Percentiles rank a stretch among this genome's conserved stretches.
phyloP scores from a whole-genome alignment of 257 asterid genomes.

The Fraxinus excelsior region DNA sequence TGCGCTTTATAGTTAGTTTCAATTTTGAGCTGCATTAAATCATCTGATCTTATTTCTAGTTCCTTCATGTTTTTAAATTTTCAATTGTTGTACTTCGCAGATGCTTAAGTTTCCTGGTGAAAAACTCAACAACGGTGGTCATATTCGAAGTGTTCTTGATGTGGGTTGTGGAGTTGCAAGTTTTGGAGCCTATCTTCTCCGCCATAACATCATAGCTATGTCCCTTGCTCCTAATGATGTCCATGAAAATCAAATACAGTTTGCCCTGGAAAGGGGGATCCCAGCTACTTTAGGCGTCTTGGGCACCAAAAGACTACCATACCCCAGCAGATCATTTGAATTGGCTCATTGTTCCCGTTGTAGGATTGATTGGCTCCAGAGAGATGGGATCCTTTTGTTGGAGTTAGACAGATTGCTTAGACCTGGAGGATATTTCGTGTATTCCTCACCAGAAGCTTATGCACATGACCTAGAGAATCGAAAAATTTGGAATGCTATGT shows the following conservation, averaged over 20 bases:
- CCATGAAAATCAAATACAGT: constrained; percentile 96
- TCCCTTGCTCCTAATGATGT: constrained; percentile 95
- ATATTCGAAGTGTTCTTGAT: constrained; percentile 80
- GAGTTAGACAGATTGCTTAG: constrained; percentile 90
- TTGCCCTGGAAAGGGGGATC: constrained; percentile 92
- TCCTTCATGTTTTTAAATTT: not conserved
- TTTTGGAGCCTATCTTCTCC: constrained; percentile 92
- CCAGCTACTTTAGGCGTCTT: constrained; percentile 87
- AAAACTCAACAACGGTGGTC: constrained; percentile 69
- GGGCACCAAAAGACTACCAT: constrained; percentile 84
- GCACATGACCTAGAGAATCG: constrained; percentile 78
- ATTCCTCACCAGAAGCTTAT: constrained; percentile 94
- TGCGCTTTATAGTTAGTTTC: constrained; percentile 30
- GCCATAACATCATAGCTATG: constrained; percentile 78
- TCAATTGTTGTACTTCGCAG: constrained; percentile 38
- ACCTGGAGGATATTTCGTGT: constrained; percentile 93
- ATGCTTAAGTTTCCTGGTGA: constrained; percentile 90
- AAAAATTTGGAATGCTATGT: constrained; percentile 81
- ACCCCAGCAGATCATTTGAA: constrained; percentile 94
- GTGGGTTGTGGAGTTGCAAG: constrained; percentile 99
- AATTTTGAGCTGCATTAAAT: not conserved
- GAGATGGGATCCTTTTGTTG: constrained; percentile 85
- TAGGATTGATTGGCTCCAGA: constrained; percentile 95
- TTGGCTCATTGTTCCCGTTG: constrained; percentile 95
- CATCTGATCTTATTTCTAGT: not conserved